Evolutionary conservation across 495 filamentous ascomycete species (phyloP), one percentile per base, ranked within the genome.

Genomic region (Clavariopsis aquatica): DNA sequence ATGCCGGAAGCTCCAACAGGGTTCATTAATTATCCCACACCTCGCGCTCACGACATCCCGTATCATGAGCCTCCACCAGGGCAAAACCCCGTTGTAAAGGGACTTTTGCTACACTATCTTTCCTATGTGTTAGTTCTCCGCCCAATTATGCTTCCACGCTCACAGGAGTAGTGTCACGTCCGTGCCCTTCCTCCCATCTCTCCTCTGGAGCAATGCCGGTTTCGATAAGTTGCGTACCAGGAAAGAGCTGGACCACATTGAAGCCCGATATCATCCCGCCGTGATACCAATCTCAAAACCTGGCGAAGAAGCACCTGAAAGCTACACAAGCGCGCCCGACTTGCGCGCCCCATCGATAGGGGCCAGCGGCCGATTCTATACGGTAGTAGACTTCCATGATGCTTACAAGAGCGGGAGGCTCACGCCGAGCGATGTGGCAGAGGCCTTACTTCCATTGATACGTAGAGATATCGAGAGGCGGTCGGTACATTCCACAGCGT

Each of bases 231-330:
- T 92, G 28, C 84, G 83, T 53, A 70, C 83, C 31, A 78, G 88
- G 8, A 74, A 77, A 19, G 79, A 82, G 23, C 80, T 96, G 15
- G 76, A 85, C 7, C 64, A 79, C 22, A 86, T 87, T 68, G 71
- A 80, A 15, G 82, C 87, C 17, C 83, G 88, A 62, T 92, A 84
- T 71, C 91, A 94, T 69, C 93, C 93, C n/a, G 89, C 89, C 31
- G 92, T 96, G 23, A 88, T 89, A 45, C 91, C 90, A 6, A 72
- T 88, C 29, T 67, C 76, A 2, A 62, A 71, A 22, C 56, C 81
- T 28, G 73, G 77, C 13, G 69, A 76, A 1, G 56, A 58, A 28
- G 36, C 54, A 12, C 29, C 52, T 15, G 34, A 20, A 17, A 61
- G 38, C 58, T 51, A 60, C 13, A 60, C 41, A 27, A 52, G 26